A percentile compares a stretch with the other conserved stretches of the same genome.
Conservation (phyloP, 2,329 filamentous ascomycete species). For the Alternaria sp. region DNA sequence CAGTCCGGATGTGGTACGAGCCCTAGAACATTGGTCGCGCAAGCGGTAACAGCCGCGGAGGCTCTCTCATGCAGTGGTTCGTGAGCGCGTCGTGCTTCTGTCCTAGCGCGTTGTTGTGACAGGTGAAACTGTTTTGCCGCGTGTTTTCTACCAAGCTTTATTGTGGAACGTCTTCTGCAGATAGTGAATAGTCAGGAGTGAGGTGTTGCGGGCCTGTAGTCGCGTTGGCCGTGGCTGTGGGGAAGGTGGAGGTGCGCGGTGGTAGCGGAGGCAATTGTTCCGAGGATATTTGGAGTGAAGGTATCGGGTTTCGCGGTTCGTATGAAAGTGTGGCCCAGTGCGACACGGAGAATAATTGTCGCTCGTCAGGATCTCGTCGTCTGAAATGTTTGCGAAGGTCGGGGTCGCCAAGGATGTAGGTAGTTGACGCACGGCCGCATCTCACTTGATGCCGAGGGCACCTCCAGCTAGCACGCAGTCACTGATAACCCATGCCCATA, state of each 20-base stretch:
- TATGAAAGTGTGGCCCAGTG: constrained; percentile 37
- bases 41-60: constrained; percentile 28
- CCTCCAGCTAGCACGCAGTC: constrained; percentile 23
- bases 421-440: constrained; percentile 20
- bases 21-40: constrained; percentile 39
- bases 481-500: constrained; percentile 30
- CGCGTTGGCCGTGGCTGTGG: constrained; percentile 39
- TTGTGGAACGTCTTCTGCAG: constrained; percentile 14
- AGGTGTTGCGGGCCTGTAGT: constrained; percentile 34
- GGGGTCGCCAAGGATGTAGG: constrained; percentile 24
- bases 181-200: constrained; percentile 10
- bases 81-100: constrained; percentile 39
- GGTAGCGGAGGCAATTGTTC: constrained; percentile 37
- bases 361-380: constrained; percentile 36
- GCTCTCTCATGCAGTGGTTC: constrained; percentile 40
- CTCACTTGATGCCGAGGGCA: constrained; percentile 29
- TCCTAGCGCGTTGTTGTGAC: constrained; percentile 39
- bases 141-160: constrained; percentile 16
- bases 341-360: constrained; percentile 47
- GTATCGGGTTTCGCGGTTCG: constrained; percentile 45
- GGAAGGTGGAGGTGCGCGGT: constrained; percentile 34
- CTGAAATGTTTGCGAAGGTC: constrained; percentile 40
- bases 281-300: constrained; percentile 25
- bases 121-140: constrained; percentile 12
- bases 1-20: constrained; percentile 23